A percentile compares a stretch with the other conserved stretches of the same genome.
Evolutionary conservation across 371 early-diverging fungal genomes (phyloP).

Genomic region (Actinomucor elegans): DNA sequence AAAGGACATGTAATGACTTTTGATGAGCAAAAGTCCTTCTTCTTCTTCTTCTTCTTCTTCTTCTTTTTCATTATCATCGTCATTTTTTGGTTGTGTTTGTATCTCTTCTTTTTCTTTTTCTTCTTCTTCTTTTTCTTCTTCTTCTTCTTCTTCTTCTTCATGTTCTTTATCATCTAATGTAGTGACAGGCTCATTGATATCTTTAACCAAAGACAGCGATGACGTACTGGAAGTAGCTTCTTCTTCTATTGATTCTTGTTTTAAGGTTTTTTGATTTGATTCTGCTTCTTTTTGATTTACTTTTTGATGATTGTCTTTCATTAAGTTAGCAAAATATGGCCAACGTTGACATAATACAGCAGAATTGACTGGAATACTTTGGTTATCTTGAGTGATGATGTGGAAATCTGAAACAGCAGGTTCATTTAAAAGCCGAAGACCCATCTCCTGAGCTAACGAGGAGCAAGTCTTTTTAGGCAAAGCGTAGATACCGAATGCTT

Average conservation of each 20-base stretch:
- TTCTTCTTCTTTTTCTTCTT: background rate
- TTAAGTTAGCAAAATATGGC: conserved; percentile 59
- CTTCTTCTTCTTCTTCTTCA: background rate
- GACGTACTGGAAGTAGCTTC: background rate
- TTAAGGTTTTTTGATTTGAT: background rate
- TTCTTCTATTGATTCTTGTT: background rate
- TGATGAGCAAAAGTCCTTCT: background rate
- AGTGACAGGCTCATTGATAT: background rate
- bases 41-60: background rate
- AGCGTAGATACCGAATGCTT: conserved; percentile 64
- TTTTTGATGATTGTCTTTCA: conserved; percentile 22
- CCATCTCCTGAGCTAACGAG: conserved; percentile 54
- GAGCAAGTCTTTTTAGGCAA: conserved; percentile 48
- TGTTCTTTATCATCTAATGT: background rate
- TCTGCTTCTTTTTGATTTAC: background rate
- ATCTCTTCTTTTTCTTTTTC: background rate
- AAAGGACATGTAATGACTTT: conserved; percentile 34
- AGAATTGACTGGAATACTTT: conserved; percentile 62
- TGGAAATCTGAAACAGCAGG: conserved; percentile 62
- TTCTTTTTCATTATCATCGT: background rate
- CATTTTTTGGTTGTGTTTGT: background rate
- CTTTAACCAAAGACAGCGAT: background rate
- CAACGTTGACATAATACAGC: conserved; percentile 66
- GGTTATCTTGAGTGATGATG: conserved; percentile 59
- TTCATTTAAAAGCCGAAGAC: conserved; percentile 59